phyloP scores from a whole-genome alignment of 176 grass and related monocot species.

The Elymus sibiricus region DNA sequence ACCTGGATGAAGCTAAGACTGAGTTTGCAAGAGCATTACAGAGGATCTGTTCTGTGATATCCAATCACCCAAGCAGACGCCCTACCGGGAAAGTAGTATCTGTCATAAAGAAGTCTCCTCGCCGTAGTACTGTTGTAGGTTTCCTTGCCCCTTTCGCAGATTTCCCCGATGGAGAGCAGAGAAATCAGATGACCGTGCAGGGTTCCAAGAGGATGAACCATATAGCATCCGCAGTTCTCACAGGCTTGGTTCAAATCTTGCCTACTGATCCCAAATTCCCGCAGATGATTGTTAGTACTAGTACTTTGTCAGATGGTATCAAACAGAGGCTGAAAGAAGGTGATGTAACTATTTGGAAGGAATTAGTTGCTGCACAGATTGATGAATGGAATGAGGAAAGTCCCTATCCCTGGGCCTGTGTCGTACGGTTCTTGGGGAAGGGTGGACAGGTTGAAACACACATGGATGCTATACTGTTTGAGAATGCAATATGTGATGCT shows the following conservation, averaged over 20 bases:
- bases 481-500: conserved; percentile 63
- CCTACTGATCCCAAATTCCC: conserved; percentile 83
- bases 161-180: conserved; percentile 45
- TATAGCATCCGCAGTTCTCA: conserved; percentile 19
- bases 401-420: conserved; percentile 51
- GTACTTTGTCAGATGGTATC: conserved; percentile 53
- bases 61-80: conserved; percentile 60
- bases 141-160: conserved; percentile 63
- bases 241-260: conserved; percentile 42
- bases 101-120: conserved; percentile 65
- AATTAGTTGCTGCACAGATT: conserved; percentile 77
- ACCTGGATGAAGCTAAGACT: conserved; percentile 26
- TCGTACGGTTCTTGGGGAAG: conserved; percentile 63
- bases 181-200: conserved; percentile 29
- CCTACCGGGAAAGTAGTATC: conserved; percentile 89
- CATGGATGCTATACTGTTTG: conserved; percentile 89
- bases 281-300: conserved; percentile 60
- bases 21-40: conserved; percentile 64
- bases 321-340: conserved; percentile 58
- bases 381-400: conserved; percentile 84
- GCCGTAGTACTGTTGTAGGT: conserved; percentile 71
- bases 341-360: conserved; percentile 49
- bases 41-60: conserved; percentile 65
- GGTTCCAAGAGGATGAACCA: conserved; percentile 44
- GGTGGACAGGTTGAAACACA: conserved; percentile 75